Evolutionary conservation across 176 grass and related monocot species (phyloP).

Genomic region (Urochloa ruziziensis): DNA sequence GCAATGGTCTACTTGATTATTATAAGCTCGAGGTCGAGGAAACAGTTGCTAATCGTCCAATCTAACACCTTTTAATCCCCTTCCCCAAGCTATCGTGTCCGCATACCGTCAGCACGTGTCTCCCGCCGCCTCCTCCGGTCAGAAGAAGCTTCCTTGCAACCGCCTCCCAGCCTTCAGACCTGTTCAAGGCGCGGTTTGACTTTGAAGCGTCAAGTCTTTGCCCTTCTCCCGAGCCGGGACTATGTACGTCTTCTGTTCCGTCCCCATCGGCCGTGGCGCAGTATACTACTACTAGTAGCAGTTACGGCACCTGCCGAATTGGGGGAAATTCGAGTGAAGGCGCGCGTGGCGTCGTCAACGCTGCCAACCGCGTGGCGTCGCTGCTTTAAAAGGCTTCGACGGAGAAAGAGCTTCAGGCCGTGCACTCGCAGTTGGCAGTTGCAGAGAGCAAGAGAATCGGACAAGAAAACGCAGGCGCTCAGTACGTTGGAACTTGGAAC

Average conservation of each 20-base stretch:
- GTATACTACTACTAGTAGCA: too few species aligned
- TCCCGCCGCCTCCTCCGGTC: background rate
- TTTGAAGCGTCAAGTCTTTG: constrained; percentile 7
- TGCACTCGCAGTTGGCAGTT: background rate
- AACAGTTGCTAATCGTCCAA: background rate
- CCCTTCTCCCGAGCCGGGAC: background rate
- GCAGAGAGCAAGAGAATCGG: background rate
- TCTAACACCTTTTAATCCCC: background rate
- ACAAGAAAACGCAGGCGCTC: background rate
- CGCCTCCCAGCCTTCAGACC: too few species aligned
- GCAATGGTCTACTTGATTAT: background rate
- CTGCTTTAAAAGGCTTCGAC: constrained; percentile 34
- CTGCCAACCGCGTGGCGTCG: constrained; percentile 10
- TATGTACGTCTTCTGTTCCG: background rate
- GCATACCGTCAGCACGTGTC: background rate
- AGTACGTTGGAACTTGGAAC: background rate
- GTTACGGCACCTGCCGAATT: background rate
- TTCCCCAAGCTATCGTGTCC: constrained; percentile 10
- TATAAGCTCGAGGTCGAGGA: background rate
- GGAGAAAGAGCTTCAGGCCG: background rate
- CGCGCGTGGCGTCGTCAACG: background rate
- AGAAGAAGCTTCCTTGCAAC: constrained; percentile 34
- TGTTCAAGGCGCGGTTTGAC: constrained; percentile 17
- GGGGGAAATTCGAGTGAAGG: background rate
- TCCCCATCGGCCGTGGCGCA: background rate